Evolutionary conservation across 768 basidiomycete species (phyloP).

Genomic region (Suillus luteus): DNA sequence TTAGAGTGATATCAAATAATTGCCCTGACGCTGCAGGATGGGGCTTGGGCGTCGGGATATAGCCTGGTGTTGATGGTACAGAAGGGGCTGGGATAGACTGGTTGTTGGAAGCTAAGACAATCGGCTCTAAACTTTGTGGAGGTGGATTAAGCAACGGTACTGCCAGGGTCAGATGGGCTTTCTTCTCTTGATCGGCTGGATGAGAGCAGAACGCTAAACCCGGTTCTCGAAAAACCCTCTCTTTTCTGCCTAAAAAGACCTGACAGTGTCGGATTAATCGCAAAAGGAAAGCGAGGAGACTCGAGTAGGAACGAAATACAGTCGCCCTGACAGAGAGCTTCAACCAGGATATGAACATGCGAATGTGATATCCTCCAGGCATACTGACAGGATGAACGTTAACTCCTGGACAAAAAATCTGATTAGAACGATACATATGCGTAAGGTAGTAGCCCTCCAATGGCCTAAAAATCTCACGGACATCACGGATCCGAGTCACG

Average conservation of each 20-base stretch:
- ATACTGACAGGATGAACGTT: no score
- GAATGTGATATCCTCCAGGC: not conserved
- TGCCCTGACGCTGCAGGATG: not conserved
- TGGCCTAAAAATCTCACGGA: no score
- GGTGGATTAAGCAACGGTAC: not conserved
- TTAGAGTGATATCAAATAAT: not conserved
- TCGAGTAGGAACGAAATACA: not conserved
- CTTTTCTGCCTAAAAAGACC: not conserved
- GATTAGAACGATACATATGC: no score
- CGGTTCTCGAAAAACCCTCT: not conserved
- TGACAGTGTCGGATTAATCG: not conserved
- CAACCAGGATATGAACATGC: not conserved
- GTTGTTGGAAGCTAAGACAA: not conserved
- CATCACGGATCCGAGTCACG: no score
- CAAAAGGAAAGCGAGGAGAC: not conserved
- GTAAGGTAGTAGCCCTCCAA: no score
- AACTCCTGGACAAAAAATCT: no score
- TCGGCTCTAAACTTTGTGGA: not conserved
- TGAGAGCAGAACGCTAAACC: not conserved
- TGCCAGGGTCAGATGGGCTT: not conserved
- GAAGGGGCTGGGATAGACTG: not conserved
- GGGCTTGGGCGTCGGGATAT: not conserved
- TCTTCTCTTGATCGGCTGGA: not conserved
- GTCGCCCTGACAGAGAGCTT: not conserved
- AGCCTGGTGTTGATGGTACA: not conserved